Conservation (phyloP, 2,329 filamentous ascomycete genomes). For the Oidium heveae region DNA sequence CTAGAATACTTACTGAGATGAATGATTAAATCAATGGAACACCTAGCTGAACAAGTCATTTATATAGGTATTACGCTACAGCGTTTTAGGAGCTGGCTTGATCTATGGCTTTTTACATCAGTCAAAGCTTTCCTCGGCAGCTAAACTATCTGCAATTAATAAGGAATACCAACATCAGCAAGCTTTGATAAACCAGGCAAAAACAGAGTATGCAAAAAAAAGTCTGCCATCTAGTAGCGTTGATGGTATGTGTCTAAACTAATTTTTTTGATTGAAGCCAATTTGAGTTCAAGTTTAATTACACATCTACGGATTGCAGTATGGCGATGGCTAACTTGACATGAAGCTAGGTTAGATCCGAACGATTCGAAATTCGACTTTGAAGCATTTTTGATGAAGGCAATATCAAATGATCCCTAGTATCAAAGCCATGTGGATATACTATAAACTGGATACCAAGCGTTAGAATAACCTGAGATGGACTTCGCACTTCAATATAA, state of each 20-base stretch:
- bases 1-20: neutral
- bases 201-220: constrained; percentile 71
- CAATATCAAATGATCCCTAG: constrained; percentile 21
- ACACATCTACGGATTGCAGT: neutral
- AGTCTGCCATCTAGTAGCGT: constrained; percentile 25
- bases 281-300: neutral
- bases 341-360: constrained; percentile 45
- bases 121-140: constrained; percentile 45
- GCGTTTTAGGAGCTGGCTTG: constrained; percentile 70
- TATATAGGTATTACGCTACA: constrained; percentile 79
- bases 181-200: constrained; percentile 76
- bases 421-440: neutral
- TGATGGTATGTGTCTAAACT: constrained; percentile 13
- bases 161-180: constrained; percentile 79
- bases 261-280: neutral
- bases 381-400: constrained; percentile 52
- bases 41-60: neutral
- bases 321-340: neutral
- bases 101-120: constrained; percentile 95
- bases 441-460: neutral
- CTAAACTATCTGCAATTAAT: constrained; percentile 45
- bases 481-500: neutral
- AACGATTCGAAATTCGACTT: constrained; percentile 81
- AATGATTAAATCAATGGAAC: neutral
- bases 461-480: neutral